Percentiles rank a stretch among this genome's conserved stretches.
Evolutionary conservation across 345 rosid species (phyloP).

Genomic region (Schrenkiella parvula): DNA sequence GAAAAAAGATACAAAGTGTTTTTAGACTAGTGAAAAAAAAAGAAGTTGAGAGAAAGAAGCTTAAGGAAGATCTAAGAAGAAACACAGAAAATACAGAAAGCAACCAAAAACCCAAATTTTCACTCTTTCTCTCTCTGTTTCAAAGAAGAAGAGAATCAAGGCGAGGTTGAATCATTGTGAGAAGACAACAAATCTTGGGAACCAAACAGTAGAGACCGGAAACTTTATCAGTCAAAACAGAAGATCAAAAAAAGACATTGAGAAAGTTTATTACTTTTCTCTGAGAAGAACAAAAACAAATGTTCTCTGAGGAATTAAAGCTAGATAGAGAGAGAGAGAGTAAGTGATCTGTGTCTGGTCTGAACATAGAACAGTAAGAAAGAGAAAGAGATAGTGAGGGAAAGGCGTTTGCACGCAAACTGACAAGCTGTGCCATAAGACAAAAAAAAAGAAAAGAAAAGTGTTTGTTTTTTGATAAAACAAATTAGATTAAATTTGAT

Average conservation of each 20-base stretch:
- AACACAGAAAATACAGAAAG: background rate
- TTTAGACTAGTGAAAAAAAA: background rate
- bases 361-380: constrained; percentile 37
- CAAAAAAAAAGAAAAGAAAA: constrained; percentile 28
- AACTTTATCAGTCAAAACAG: background rate
- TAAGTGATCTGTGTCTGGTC: constrained; percentile 40
- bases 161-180: background rate
- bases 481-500: no score
- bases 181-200: background rate
- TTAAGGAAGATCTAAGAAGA: constrained; percentile 8
- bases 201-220: background rate
- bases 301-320: background rate
- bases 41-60: background rate
- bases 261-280: background rate
- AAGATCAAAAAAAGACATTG: background rate
- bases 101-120: background rate
- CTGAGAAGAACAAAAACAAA: background rate
- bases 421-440: constrained; percentile 53
- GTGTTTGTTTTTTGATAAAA: constrained; percentile 5
- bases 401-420: constrained; percentile 60
- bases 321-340: constrained; percentile 27
- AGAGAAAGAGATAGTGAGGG: constrained; percentile 23
- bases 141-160: background rate
- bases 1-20: background rate
- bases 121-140: background rate